phyloP scores from a whole-genome alignment of 257 asterid species.

The Nicotiana undulata region DNA sequence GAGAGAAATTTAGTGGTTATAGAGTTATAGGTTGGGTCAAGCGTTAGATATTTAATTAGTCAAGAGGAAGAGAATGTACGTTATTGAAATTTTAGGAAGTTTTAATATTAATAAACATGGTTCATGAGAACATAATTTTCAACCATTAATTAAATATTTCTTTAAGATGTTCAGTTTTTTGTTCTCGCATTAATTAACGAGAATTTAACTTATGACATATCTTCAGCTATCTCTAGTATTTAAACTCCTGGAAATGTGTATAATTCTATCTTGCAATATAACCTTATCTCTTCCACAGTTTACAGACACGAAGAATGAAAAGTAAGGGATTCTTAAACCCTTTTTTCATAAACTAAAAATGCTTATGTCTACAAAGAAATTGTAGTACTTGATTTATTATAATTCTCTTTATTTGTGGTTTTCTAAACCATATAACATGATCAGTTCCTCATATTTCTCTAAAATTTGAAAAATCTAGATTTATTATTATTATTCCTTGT shows the following conservation, averaged over 20 bases:
- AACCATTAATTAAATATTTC: neutral
- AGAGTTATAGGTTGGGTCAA: neutral
- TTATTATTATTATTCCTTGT: neutral
- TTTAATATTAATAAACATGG: neutral
- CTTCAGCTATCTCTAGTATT: neutral
- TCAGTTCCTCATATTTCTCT: neutral
- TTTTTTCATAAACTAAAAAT: too few species aligned
- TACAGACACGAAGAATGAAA: neutral
- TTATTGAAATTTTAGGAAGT: neutral
- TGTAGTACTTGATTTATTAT: neutral
- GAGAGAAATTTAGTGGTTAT: too few species aligned
- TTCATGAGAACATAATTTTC: neutral
- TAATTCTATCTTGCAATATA: neutral
- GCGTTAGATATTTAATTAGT: neutral
- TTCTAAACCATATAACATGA: too few species aligned
- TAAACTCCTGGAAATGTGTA: neutral
- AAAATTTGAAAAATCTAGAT: too few species aligned
- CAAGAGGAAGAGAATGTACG: neutral
- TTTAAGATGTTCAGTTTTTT: neutral
- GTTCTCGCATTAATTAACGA: neutral
- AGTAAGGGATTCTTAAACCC: neutral
- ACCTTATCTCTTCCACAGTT: neutral
- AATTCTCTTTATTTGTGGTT: neutral
- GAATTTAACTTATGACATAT: neutral
- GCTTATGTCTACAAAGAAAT: neutral